Percentiles rank a stretch among this genome's conserved stretches.
phyloP scores from a whole-genome alignment of 441 rosid species.

The Breynia disticha region DNA sequence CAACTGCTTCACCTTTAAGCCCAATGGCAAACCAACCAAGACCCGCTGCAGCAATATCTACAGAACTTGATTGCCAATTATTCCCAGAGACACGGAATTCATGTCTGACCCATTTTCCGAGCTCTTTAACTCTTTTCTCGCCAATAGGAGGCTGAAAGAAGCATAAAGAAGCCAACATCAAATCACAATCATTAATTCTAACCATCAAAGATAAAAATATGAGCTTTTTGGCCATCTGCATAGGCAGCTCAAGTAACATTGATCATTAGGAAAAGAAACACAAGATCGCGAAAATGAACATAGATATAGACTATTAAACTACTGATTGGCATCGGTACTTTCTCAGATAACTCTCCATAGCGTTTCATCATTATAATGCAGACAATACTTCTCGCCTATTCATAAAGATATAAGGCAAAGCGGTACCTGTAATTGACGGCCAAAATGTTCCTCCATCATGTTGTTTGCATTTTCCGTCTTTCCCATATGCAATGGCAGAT shows the following conservation, averaged over 20 bases:
- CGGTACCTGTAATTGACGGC: slow-evolving; percentile 70
- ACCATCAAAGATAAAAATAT: background rate
- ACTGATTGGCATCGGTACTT: no score
- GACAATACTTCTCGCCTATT: no score
- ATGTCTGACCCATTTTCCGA: slow-evolving; percentile 72
- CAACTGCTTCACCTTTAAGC: slow-evolving; percentile 63
- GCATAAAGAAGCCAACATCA: slow-evolving; percentile 11
- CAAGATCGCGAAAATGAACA: background rate
- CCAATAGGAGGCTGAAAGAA: slow-evolving; percentile 78
- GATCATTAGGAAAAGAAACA: background rate
- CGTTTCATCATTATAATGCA: no score
- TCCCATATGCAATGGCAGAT: slow-evolving; percentile 88
- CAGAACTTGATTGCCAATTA: slow-evolving; percentile 76
- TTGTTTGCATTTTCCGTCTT: slow-evolving; percentile 61
- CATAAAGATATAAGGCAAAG: background rate
- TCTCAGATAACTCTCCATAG: no score
- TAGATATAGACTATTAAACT: no score
- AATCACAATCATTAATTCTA: background rate
- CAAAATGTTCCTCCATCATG: slow-evolving; percentile 65
- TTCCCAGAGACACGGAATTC: slow-evolving; percentile 52
- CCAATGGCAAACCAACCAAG: slow-evolving; percentile 89
- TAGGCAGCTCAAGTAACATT: background rate
- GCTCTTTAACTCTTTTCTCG: slow-evolving; percentile 52
- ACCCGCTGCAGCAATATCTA: slow-evolving; percentile 77
- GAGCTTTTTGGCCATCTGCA: background rate